Evolutionary conservation across 108 stramenopile species (phyloP), one percentile per base, ranked within the genome.

Genomic region (Cyclostephanos invisitatus): DNA sequence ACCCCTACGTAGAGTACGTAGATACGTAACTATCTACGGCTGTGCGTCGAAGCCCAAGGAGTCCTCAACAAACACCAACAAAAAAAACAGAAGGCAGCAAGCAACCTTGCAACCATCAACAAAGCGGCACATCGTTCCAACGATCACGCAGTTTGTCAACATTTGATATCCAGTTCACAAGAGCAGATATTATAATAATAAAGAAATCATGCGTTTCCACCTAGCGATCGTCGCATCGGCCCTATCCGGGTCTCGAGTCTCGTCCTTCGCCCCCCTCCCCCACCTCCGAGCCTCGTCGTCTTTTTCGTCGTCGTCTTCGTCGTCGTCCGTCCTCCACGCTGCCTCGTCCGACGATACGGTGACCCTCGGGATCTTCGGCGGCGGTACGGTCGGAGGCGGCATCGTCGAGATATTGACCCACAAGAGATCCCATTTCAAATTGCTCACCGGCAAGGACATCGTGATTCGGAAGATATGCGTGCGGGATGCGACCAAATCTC

Each of bases 311-410:
- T 32, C 4, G 2, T 32, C 32, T 17, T 46, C 56, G 1, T 28
- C 68, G 28, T 20, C 55, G 18, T 29, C 37, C 56, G 7, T 22
- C 17, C 15, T 60, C 46, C 70, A 50, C 49, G 5, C 15, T 46
- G 32, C 48, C 59, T 51, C 60, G 35, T 36, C 77, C 61, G 42
- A 20, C 51, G 72, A 73, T 51, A 73, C 75, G 27, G 67, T 86
- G 29, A 83, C 73, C 54, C 72, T 96, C 24, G 96, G 96, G 60
- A 86, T 97, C 74, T 91, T 97, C 64, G 95, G 95, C 11, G 96
- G 92, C 53, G 97, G 96, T 40, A 94, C 94, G 12, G 98, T 98
- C 50, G 98, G 98, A 53, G 96, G 98, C 20, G 98, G 98, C 58
- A 96, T 98, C 60, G 91, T 96, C 20, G 96, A 96, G 63, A 97